Base-by-base conservation (phyloP, 2,329 filamentous ascomycete genomes). In the Mycocentrospora acerina region DNA sequence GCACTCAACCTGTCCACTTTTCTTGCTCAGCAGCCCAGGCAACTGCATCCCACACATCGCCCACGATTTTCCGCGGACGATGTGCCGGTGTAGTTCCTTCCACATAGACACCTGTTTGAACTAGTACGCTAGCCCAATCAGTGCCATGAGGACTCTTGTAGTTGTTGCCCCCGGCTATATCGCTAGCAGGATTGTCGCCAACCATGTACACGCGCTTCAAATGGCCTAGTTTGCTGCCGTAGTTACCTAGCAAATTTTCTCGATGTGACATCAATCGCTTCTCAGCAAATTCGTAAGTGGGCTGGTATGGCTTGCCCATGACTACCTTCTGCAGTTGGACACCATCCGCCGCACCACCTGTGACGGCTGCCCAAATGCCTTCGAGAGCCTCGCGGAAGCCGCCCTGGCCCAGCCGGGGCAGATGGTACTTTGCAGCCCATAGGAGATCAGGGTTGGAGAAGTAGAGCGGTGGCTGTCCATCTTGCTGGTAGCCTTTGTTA, bases 381-480 rank as follows among this genome's bases (percentile, higher is more conserved):
- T 83, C 80, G 12, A 97, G 70, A 0, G 90, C 87, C 29, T 85
- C 85, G 46, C 88, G 81, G 68, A 97, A 97, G 1, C 88, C 90
- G 13, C 93, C 93, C 66, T 96, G 93, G 1, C 91, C 93, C 28
- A 97, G 79, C 4, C 93, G 84, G 19, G 91, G 88, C 33, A 91
- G 79, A 44, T 86, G 88, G 66, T 95, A 91, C 24, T 80, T 80
- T 1, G 90, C 86, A 35, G 89, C 86, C 90, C 90, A 98, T 58
- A 90, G 78, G 3, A 97, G 73, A 68, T 98, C 93, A 1, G 88
- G 82, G 66, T 97, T 97, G 30, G 85, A 90, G 66, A 94, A 95
- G 73, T 85, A 95, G 6, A 97, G 71, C 13, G 74, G 74, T 0
- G 93, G 89, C 65, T 95, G 90, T 1, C 78, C 79, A 63, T 94